A percentile compares a stretch with the other conserved stretches of the same genome.
Conservation (phyloP, 2,329 filamentous ascomycete species). For the Fusarium hostae region DNA sequence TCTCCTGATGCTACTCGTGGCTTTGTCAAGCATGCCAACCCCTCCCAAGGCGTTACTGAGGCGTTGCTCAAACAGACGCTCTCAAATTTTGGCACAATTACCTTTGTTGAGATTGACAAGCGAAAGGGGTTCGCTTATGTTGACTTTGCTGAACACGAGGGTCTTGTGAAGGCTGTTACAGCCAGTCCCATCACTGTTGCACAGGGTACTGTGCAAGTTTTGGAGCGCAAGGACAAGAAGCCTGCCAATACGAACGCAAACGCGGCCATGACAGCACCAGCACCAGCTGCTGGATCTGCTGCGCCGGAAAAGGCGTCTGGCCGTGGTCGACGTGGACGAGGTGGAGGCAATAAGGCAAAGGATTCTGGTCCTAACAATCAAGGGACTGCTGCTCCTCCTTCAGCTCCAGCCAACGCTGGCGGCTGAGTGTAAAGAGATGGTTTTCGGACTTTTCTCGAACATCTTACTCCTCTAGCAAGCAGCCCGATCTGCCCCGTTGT, state of each 20-base stretch:
- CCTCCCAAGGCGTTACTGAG: constrained; percentile 92
- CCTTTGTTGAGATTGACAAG: constrained; percentile 90
- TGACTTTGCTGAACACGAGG: constrained; percentile 80
- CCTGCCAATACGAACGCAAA: constrained; percentile 39
- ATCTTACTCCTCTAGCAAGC: constrained; percentile 24
- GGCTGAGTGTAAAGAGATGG: constrained; percentile 28
- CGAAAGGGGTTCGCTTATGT: constrained; percentile 95
- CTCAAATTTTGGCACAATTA: constrained; percentile 76
- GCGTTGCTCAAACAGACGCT: constrained; percentile 79
- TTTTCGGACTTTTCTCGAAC: constrained; percentile 23
- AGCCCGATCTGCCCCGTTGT: constrained; percentile 13
- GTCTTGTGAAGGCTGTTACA: constrained; percentile 80
- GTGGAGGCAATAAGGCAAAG: constrained; percentile 46
- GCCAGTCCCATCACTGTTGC: constrained; percentile 85
- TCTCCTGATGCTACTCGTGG: constrained; percentile 68
- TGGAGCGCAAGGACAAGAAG: constrained; percentile 79
- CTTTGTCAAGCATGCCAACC: constrained; percentile 85
- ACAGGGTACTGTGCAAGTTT: constrained; percentile 85
- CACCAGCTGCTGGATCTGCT: constrained; percentile 26
- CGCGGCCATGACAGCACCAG: constrained; percentile 27
- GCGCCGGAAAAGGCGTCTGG: constrained; percentile 47
- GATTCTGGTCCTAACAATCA: constrained; percentile 33
- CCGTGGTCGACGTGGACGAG: constrained; percentile 49
- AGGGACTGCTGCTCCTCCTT: neutral
- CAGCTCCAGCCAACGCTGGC: constrained; percentile 23